phyloP scores from a whole-genome alignment of 2,329 filamentous ascomycete genomes.

The Escovopsis weberi region DNA sequence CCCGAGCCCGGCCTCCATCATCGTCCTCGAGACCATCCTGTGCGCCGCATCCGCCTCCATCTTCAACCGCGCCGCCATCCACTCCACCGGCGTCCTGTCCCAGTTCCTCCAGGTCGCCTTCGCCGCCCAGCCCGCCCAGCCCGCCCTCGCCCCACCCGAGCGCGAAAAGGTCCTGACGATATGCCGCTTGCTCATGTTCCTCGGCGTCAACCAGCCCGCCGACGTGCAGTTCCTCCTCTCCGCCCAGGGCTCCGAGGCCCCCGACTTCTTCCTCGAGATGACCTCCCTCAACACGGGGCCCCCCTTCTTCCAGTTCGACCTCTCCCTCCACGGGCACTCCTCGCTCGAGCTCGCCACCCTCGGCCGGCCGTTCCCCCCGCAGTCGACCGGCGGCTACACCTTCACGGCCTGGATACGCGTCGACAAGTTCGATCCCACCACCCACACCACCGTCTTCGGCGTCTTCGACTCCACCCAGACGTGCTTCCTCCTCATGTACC shows the following conservation, averaged over 20 bases:
- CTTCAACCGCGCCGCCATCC: constrained; percentile 56
- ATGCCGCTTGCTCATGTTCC: constrained; percentile 52
- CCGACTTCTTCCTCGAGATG: constrained; percentile 59
- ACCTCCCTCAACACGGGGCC: constrained; percentile 63
- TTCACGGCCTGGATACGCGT: constrained; percentile 81
- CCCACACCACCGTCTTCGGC: constrained; percentile 91
- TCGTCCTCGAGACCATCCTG: constrained; percentile 50
- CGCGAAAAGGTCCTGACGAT: constrained; percentile 47
- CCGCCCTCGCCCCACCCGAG: constrained; percentile 39
- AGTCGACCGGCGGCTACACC: constrained; percentile 70
- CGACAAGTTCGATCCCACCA: constrained; percentile 68
- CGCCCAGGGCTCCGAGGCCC: constrained; percentile 34
- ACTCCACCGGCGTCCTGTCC: constrained; percentile 56
- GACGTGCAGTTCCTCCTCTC: constrained; percentile 64
- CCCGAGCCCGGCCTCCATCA: constrained; percentile 41
- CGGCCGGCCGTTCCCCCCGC: constrained; percentile 71
- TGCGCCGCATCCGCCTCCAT: constrained; percentile 46
- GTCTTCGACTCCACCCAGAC: constrained; percentile 85
- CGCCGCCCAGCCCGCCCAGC: constrained; percentile 19
- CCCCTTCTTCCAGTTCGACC: constrained; percentile 84
- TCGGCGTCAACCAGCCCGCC: constrained; percentile 67
- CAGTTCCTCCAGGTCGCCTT: constrained; percentile 51
- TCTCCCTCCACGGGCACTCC: constrained; percentile 74
- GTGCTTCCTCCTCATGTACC: constrained; percentile 85
- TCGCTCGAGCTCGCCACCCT: constrained; percentile 84